These are phyloP conservation scores for Chlorella sp. DNA, from an alignment of 139 green algal genomes.

Conservation along the genomic window DNA sequence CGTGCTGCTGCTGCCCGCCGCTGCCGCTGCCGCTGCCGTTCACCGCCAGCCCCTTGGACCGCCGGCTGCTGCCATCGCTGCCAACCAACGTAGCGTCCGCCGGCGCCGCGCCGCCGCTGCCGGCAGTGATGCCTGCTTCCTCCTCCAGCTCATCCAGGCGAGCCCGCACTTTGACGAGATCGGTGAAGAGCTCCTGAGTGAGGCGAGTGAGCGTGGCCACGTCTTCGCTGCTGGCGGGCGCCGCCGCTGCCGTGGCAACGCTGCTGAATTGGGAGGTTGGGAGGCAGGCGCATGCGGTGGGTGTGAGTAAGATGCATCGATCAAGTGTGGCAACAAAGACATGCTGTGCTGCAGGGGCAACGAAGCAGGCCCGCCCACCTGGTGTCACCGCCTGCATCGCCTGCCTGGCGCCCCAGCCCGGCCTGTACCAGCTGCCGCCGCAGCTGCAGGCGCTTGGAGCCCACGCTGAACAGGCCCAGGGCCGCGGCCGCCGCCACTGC, in stretches of 20 bases:
- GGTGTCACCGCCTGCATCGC: background rate
- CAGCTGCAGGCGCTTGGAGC: background rate
- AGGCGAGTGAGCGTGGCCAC: slow-evolving; percentile 55
- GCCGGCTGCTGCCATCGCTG: background rate
- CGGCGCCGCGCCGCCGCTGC: background rate
- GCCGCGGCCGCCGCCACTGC: background rate
- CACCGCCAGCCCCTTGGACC: slow-evolving; percentile 4
- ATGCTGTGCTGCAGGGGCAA: background rate
- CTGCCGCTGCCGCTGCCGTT: slow-evolving; percentile 12
- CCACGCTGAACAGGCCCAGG: slow-evolving; percentile 15
- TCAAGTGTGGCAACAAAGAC: too few relatives aligned
- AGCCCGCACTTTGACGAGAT: slow-evolving; percentile 47
- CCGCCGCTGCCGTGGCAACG: too few relatives aligned
- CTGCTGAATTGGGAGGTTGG: too few relatives aligned
- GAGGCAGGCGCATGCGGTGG: background rate
- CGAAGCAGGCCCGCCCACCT: background rate
- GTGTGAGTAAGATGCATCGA: background rate
- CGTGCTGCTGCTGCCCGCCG: slow-evolving; percentile 30
- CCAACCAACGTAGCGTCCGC: background rate
- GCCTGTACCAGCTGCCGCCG: background rate
- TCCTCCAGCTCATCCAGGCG: slow-evolving; percentile 49
- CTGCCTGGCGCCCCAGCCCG: background rate
- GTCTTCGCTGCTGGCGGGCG: slow-evolving; percentile 31
- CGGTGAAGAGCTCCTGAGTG: slow-evolving; percentile 56
- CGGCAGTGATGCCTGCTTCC: background rate